Percentiles rank a stretch among this genome's conserved stretches.
These are phyloP conservation scores for Proliferodiscus dingleyae DNA, from an alignment of 2,329 filamentous ascomycete genomes.

Conservation along the genomic window DNA sequence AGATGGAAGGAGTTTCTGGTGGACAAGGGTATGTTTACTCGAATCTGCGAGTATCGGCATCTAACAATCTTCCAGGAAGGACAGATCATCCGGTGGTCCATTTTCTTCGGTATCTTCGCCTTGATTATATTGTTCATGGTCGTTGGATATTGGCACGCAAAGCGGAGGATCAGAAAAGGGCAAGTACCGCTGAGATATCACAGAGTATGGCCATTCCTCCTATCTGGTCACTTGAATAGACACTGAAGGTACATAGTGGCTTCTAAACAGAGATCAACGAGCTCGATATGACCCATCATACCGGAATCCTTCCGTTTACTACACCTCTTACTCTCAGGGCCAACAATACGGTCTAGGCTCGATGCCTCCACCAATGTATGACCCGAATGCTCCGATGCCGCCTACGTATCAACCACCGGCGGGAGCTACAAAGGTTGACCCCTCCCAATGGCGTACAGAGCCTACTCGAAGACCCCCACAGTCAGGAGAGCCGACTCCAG, in stretches of 20 bases:
- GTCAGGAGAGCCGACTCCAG: conserved; percentile 26
- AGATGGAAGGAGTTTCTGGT: conserved; percentile 36
- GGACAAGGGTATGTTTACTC: conserved; percentile 32
- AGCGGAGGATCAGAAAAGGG: conserved; percentile 59
- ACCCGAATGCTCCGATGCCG: conserved; percentile 46
- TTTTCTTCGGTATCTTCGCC: conserved; percentile 59
- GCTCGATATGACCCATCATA: conserved; percentile 39
- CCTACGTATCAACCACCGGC: conserved; percentile 50
- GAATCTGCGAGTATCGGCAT: neutral
- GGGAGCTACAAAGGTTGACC: conserved; percentile 49
- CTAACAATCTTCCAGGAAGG: conserved; percentile 30
- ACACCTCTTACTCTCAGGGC: conserved; percentile 35
- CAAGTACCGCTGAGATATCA: conserved; percentile 65
- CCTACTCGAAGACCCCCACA: conserved; percentile 28
- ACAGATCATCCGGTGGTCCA: conserved; percentile 59
- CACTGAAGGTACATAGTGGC: conserved; percentile 28
- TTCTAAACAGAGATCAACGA: conserved; percentile 27
- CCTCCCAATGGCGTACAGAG: conserved; percentile 39
- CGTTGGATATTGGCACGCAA: conserved; percentile 66
- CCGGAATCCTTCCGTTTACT: conserved; percentile 39
- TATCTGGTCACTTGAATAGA: too few species aligned
- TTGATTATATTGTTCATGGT: conserved; percentile 58
- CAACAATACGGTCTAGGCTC: conserved; percentile 44
- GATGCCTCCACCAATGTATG: conserved; percentile 52
- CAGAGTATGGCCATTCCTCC: conserved; percentile 44